Conservation (phyloP, 2,329 filamentous ascomycete genomes). For the Setomelanomma holmii region DNA sequence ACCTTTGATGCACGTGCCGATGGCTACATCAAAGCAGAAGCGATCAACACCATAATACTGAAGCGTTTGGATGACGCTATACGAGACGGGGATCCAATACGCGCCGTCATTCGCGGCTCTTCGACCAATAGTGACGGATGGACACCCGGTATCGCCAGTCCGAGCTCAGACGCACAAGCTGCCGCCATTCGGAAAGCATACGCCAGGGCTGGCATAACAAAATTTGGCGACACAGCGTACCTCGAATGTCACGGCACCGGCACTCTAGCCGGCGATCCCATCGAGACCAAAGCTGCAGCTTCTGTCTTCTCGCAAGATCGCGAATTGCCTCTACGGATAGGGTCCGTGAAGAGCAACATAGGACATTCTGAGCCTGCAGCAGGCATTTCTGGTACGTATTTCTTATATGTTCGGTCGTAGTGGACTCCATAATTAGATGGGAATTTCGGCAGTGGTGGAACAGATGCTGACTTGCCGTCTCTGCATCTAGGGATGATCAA, state of each 20-base stretch:
- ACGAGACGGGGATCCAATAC: neutral
- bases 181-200: neutral
- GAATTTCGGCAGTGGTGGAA: too few relatives aligned
- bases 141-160: neutral
- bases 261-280: neutral
- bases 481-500: too few relatives aligned
- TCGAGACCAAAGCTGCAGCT: neutral
- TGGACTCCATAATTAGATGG: too few relatives aligned
- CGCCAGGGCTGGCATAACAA: neutral
- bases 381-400: slow-evolving; percentile 28
- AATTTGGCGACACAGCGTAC: neutral
- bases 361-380: slow-evolving; percentile 49
- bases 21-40: neutral
- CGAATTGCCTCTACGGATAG: too few relatives aligned
- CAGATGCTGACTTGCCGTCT: too few relatives aligned
- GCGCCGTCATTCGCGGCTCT: neutral
- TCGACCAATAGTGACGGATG: neutral
- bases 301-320: too few relatives aligned
- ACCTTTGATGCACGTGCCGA: neutral
- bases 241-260: neutral
- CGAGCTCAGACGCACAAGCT: neutral
- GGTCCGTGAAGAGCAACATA: slow-evolving; percentile 41
- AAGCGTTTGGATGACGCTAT: neutral
- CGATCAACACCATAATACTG: neutral
- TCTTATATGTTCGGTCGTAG: too few relatives aligned